Conservation (phyloP, 768 basidiomycete genomes). For the Boletus vinaceobasis region DNA sequence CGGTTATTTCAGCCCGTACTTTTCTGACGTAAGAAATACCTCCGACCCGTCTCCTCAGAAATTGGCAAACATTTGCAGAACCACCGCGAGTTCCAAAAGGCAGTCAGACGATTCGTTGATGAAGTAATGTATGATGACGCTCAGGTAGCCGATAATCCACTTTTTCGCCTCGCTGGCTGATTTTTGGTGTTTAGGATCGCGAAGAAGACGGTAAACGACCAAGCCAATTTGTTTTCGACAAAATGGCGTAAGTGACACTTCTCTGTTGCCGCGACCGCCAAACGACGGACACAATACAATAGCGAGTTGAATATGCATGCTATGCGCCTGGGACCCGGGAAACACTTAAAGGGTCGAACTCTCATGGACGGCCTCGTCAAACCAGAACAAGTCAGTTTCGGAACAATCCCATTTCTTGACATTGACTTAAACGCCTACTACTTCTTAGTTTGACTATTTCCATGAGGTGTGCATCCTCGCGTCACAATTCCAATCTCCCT, state of each 20-base stretch:
- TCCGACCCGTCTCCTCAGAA: neutral
- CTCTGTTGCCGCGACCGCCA: neutral
- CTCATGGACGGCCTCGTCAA: slow-evolving; percentile 72
- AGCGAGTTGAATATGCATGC: slow-evolving; percentile 75
- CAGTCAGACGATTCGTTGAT: slow-evolving; percentile 59
- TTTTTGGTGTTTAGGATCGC: slow-evolving; percentile 39
- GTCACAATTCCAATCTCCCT: neutral
- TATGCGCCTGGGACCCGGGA: slow-evolving; percentile 90
- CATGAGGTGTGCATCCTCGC: slow-evolving; percentile 54
- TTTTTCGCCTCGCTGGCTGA: slow-evolving; percentile 15
- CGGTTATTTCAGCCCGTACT: slow-evolving; percentile 72
- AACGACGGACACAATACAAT: neutral
- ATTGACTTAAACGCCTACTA: slow-evolving; percentile 13
- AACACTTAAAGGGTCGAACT: slow-evolving; percentile 73
- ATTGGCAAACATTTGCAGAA: slow-evolving; percentile 33
- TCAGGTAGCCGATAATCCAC: slow-evolving; percentile 17
- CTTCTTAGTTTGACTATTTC: slow-evolving; percentile 60
- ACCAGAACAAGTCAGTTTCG: slow-evolving; percentile 59
- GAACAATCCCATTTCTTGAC: neutral
- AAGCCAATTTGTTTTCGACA: slow-evolving; percentile 69
- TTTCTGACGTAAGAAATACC: slow-evolving; percentile 48
- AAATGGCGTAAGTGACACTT: slow-evolving; percentile 60
- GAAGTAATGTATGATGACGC: slow-evolving; percentile 55
- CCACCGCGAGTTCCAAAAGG: slow-evolving; percentile 47
- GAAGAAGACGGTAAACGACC: slow-evolving; percentile 92